Conservation (phyloP, 192 early-diverging fungal species). For the Geranomyces variabilis region DNA sequence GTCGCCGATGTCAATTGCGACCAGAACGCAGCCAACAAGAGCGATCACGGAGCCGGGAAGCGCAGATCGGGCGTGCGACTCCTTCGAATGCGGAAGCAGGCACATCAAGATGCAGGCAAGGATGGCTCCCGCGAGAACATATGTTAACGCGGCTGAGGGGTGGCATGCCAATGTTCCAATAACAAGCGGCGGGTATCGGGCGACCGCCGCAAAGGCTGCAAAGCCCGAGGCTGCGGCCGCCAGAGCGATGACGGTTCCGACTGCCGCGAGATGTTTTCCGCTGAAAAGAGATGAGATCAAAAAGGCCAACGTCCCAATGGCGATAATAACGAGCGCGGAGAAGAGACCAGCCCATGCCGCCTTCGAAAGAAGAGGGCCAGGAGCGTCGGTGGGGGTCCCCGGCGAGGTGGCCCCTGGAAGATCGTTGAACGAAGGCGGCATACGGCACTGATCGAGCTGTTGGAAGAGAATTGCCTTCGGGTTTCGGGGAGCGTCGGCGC, state of each 20-base stretch:
- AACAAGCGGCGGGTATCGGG: constrained; percentile 6
- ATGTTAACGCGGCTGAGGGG: not conserved
- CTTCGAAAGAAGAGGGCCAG: not conserved
- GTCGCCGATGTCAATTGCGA: constrained; percentile 8
- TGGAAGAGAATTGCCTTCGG: not conserved
- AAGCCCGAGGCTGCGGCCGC: not conserved
- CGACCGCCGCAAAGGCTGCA: constrained; percentile 1
- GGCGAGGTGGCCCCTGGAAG: not conserved
- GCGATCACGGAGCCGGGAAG: constrained; percentile 1
- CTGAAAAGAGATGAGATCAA: not conserved
- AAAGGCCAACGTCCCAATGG: not conserved
- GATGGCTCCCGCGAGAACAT: not conserved
- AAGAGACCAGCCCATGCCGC: constrained; percentile 1
- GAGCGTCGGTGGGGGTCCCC: not conserved
- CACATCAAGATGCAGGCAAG: not conserved
- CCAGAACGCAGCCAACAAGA: constrained; percentile 2
- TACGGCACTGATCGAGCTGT: not conserved
- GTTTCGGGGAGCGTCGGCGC: constrained; percentile 13
- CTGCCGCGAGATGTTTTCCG: not conserved
- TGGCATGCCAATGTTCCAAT: not conserved
- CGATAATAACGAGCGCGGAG: not conserved
- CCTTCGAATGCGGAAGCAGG: not conserved
- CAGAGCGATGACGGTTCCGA: not conserved
- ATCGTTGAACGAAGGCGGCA: constrained; percentile 15
- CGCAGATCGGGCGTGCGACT: constrained; percentile 9